A percentile compares a stretch with the other conserved stretches of the same genome.
These are phyloP conservation scores for Phialophora macrospora DNA, from an alignment of 2,329 filamentous ascomycete genomes.

Conservation along the genomic window DNA sequence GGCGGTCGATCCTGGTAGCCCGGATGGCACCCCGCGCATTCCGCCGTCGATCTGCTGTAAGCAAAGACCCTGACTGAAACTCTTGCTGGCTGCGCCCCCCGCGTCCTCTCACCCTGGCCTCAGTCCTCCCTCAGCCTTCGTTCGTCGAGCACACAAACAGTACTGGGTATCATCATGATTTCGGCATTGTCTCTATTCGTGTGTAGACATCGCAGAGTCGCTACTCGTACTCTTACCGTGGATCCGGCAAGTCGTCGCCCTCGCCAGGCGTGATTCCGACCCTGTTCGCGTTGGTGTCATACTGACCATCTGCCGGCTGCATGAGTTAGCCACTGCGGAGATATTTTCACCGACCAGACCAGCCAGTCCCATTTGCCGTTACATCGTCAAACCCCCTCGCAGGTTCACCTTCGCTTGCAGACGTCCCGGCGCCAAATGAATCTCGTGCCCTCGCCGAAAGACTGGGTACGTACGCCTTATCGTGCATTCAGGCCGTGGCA, in stretches of 20 bases:
- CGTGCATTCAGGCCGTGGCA: background rate
- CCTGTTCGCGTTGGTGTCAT: background rate
- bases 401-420: background rate
- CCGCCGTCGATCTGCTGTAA: background rate
- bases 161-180: too few species aligned
- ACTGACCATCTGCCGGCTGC: background rate
- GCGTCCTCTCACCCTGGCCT: too few species aligned
- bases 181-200: too few species aligned
- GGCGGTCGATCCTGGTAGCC: background rate
- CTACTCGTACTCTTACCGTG: too few species aligned
- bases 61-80: too few species aligned
- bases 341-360: background rate
- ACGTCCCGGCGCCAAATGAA: background rate
- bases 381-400: slow-evolving; percentile 1
- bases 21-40: background rate
- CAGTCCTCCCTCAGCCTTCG: too few species aligned
- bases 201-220: too few species aligned
- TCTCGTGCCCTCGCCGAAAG: background rate
- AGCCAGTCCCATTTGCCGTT: background rate
- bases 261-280: background rate
- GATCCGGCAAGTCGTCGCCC: too few species aligned
- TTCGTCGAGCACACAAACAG: too few species aligned
- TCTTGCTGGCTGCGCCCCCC: too few species aligned
- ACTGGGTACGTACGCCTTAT: background rate
- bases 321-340: background rate